phyloP scores from a whole-genome alignment of 2,329 filamentous ascomycete species.

The Venturia effusa region DNA sequence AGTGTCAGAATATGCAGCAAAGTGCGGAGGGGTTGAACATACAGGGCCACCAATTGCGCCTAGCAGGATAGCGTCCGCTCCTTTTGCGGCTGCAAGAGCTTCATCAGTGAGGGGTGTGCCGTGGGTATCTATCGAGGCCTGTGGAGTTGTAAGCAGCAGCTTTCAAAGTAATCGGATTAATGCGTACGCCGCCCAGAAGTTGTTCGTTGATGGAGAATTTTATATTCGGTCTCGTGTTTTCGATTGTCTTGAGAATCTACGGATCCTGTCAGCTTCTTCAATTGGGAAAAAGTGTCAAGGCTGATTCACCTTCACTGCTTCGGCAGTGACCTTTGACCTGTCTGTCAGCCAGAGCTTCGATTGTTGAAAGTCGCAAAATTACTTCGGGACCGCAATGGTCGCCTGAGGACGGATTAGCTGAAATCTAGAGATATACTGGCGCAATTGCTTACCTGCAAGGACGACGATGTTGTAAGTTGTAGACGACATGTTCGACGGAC shows the following conservation, averaged over 20 bases:
- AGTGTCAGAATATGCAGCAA: conserved; percentile 18
- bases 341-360: conserved; percentile 13
- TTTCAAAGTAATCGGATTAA: neutral
- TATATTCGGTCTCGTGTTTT: conserved; percentile 58
- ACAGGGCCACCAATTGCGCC: conserved; percentile 89
- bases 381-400: conserved; percentile 32
- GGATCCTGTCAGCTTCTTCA: neutral
- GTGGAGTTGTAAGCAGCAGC: conserved; percentile 6
- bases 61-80: conserved; percentile 79
- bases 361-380: conserved; percentile 12
- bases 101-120: conserved; percentile 71
- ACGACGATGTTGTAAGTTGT: conserved; percentile 26
- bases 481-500: neutral
- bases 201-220: conserved; percentile 88
- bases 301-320: conserved; percentile 65
- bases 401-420: conserved; percentile 20
- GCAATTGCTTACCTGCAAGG: conserved; percentile 24
- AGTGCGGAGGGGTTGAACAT: conserved; percentile 20
- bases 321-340: conserved; percentile 59
- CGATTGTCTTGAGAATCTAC: conserved; percentile 68
- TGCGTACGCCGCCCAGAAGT: conserved; percentile 77
- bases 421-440: neutral
- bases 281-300: neutral
- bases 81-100: conserved; percentile 71
- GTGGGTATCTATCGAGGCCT: conserved; percentile 82